Evolutionary conservation across 140 eudicot genomes (phyloP).

Genomic region (Senecio squalidus): DNA sequence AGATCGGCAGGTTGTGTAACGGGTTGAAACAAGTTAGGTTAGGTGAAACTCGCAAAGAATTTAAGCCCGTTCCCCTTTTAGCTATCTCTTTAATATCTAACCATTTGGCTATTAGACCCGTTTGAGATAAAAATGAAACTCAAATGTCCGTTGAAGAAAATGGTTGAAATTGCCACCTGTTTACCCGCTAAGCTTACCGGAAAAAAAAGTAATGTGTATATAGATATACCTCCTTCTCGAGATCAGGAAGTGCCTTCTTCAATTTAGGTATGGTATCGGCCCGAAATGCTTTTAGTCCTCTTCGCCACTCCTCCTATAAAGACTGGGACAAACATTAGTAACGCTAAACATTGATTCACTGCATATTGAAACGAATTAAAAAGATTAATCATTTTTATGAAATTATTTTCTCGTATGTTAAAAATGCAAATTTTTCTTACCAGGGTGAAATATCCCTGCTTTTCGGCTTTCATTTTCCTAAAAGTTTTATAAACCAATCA

Average conservation of each 20-base stretch:
- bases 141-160: too few species aligned
- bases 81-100: too few species aligned
- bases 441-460: conserved; percentile 66
- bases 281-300: conserved; percentile 61
- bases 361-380: background rate
- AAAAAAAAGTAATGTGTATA: background rate
- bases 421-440: conserved; percentile 33
- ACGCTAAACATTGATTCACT: background rate
- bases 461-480: conserved; percentile 83
- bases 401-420: too few species aligned
- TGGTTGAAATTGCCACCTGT: too few species aligned
- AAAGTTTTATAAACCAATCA: conserved; percentile 4
- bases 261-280: conserved; percentile 58
- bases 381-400: too few species aligned
- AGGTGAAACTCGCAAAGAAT: too few species aligned
- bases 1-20: too few species aligned
- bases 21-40: too few species aligned
- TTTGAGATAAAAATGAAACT: too few species aligned
- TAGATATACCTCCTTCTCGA: conserved; percentile 58
- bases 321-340: background rate
- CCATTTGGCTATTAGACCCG: too few species aligned
- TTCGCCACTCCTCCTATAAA: conserved; percentile 77
- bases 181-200: background rate
- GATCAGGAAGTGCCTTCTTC: conserved; percentile 58
- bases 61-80: too few species aligned